phyloP scores from a whole-genome alignment of 2,329 filamentous ascomycete genomes.

The Pseudogymnoascus sp. region DNA sequence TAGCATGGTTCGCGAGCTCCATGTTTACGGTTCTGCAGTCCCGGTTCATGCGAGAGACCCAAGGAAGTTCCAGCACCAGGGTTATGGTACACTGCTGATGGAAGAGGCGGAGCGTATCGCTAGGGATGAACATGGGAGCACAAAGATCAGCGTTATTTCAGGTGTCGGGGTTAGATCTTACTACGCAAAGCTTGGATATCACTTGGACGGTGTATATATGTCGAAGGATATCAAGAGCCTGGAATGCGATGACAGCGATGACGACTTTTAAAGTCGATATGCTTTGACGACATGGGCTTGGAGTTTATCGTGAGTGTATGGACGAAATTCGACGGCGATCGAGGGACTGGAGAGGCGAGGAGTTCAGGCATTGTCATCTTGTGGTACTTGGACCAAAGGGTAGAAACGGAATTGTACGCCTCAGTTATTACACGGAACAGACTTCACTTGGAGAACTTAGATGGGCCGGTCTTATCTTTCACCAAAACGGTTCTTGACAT shows the following conservation, averaged over 20 bases:
- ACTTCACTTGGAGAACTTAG: background rate
- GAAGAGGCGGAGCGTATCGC: slow-evolving; percentile 96
- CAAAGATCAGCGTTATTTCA: slow-evolving; percentile 96
- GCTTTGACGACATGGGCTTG: background rate
- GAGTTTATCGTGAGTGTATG: background rate
- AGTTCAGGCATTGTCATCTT: background rate
- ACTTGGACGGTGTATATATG: slow-evolving; percentile 84
- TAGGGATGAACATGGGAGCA: slow-evolving; percentile 83
- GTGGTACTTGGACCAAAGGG: background rate
- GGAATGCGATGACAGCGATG: slow-evolving; percentile 9
- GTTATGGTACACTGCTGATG: slow-evolving; percentile 93
- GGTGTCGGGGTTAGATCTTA: slow-evolving; percentile 94
- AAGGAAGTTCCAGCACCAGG: slow-evolving; percentile 96
- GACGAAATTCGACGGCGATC: background rate
- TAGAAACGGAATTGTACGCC: background rate
- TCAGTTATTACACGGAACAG: background rate
- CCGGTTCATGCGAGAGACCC: slow-evolving; percentile 92
- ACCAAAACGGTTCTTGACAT: background rate
- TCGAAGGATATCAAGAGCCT: slow-evolving; percentile 37
- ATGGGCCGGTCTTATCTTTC: background rate
- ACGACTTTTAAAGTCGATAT: background rate
- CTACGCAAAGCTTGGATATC: slow-evolving; percentile 88
- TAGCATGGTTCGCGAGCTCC: slow-evolving; percentile 85
- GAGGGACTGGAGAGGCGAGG: background rate
- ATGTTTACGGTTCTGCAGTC: slow-evolving; percentile 96